Evolutionary conservation across 192 early-diverging fungal genomes (phyloP).

Genomic region (Globomyces pollinis-pini): DNA sequence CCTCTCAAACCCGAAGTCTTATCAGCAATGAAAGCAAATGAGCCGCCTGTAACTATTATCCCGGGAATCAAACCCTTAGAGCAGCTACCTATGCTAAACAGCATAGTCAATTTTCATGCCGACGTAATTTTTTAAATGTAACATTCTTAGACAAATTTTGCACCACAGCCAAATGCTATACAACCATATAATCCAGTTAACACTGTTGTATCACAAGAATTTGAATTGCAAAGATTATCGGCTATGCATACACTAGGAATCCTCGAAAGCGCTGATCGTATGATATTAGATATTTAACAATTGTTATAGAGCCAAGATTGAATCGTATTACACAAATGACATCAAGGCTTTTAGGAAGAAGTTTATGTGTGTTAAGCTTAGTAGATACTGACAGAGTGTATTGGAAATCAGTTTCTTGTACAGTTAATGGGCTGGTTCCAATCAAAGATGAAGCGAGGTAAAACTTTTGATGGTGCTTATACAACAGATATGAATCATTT

Average conservation of each 20-base stretch:
- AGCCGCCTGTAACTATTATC: too few species aligned
- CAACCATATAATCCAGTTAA: background rate
- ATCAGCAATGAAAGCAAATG: too few species aligned
- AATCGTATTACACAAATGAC: conserved; percentile 13
- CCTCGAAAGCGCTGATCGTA: conserved; percentile 1
- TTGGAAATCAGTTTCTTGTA: conserved; percentile 10
- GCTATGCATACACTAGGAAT: conserved; percentile 4
- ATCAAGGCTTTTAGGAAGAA: background rate
- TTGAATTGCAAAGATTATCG: background rate
- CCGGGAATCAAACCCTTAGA: too few species aligned
- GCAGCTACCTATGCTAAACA: too few species aligned
- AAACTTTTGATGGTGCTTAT: too few species aligned
- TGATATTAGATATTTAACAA: too few species aligned
- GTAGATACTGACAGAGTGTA: conserved; percentile 6
- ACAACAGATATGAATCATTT: conserved; percentile 16
- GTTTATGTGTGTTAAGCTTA: conserved; percentile 9
- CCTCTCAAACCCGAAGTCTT: too few species aligned
- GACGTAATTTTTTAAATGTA: too few species aligned
- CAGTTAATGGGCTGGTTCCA: background rate
- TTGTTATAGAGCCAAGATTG: conserved; percentile 2
- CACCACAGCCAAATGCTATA: too few species aligned
- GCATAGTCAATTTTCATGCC: too few species aligned
- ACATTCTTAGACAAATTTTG: too few species aligned
- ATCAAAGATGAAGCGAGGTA: conserved; percentile 11
- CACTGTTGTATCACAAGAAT: background rate